Conservation (phyloP, 2,329 filamentous ascomycete genomes). For the Pseudogymnoascus sp. region DNA sequence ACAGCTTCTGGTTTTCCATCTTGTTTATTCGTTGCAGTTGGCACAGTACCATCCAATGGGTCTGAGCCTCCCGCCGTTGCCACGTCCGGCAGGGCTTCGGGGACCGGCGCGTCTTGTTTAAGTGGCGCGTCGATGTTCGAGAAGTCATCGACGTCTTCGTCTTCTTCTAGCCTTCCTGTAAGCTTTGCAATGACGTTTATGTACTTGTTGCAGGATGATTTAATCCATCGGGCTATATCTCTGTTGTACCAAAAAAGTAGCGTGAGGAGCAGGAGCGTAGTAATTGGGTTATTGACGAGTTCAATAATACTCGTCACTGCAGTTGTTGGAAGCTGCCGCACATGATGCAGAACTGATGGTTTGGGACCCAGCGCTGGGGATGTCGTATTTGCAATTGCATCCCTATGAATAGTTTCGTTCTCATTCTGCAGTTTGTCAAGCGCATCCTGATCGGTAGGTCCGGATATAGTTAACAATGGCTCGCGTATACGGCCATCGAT, state of each 20-base stretch:
- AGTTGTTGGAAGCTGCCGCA: slow-evolving; percentile 44
- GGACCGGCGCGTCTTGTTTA: background rate
- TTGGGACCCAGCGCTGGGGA: slow-evolving; percentile 25
- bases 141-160: slow-evolving; percentile 5
- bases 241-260: slow-evolving; percentile 20
- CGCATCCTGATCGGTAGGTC: slow-evolving; percentile 21
- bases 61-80: background rate
- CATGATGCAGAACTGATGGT: slow-evolving; percentile 39
- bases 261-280: slow-evolving; percentile 23
- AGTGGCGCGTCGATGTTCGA: background rate
- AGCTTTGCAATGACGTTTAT: background rate
- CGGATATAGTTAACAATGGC: slow-evolving; percentile 40
- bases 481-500: slow-evolving; percentile 42
- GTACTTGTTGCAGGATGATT: background rate
- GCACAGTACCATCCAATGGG: slow-evolving; percentile 3
- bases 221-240: slow-evolving; percentile 1
- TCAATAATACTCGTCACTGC: slow-evolving; percentile 46
- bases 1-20: slow-evolving; percentile 22
- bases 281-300: slow-evolving; percentile 46
- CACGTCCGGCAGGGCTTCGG: background rate
- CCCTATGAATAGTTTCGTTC: slow-evolving; percentile 29
- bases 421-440: slow-evolving; percentile 20
- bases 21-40: slow-evolving; percentile 22
- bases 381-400: slow-evolving; percentile 25
- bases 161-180: background rate